These are phyloP conservation scores for Aspergillus nanangensis DNA, from an alignment of 495 filamentous ascomycete genomes.

Conservation along the genomic window DNA sequence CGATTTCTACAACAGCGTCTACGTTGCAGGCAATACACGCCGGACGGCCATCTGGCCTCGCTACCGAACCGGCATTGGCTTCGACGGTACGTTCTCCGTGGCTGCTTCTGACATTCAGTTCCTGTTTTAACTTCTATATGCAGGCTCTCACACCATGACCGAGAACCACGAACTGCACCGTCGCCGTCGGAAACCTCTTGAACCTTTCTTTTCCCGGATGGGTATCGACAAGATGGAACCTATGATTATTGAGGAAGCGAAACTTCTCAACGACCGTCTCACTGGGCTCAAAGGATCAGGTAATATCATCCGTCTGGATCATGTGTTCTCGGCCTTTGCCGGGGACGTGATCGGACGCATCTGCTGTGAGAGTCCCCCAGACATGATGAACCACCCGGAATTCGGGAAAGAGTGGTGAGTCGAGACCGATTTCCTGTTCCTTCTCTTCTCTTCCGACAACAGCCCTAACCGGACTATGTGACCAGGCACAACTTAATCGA, in stretches of 20 bases:
- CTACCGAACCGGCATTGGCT: neutral
- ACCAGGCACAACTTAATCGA: neutral
- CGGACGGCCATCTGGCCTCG: neutral
- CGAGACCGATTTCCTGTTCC: too few species aligned
- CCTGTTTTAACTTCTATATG: neutral
- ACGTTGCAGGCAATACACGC: neutral
- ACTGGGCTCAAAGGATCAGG: neutral
- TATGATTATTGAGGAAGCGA: neutral
- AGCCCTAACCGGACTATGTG: neutral
- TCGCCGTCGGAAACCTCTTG: neutral
- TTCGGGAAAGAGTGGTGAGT: neutral
- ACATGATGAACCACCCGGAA: slow-evolving; percentile 1
- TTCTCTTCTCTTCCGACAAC: too few species aligned
- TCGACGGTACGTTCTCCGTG: neutral
- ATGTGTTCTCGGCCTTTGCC: slow-evolving; percentile 2
- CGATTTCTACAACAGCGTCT: slow-evolving; percentile 1
- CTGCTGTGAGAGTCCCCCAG: neutral
- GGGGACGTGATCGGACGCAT: slow-evolving; percentile 3
- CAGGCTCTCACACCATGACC: neutral
- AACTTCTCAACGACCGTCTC: neutral
- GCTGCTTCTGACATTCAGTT: neutral
- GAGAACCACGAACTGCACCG: slow-evolving; percentile 1
- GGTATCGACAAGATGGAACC: neutral
- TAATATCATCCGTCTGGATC: neutral
- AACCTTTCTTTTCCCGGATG: slow-evolving; percentile 2